These are phyloP conservation scores for Oemleria cerasiformis DNA, from an alignment of 306 rosid genomes.

Conservation along the genomic window DNA sequence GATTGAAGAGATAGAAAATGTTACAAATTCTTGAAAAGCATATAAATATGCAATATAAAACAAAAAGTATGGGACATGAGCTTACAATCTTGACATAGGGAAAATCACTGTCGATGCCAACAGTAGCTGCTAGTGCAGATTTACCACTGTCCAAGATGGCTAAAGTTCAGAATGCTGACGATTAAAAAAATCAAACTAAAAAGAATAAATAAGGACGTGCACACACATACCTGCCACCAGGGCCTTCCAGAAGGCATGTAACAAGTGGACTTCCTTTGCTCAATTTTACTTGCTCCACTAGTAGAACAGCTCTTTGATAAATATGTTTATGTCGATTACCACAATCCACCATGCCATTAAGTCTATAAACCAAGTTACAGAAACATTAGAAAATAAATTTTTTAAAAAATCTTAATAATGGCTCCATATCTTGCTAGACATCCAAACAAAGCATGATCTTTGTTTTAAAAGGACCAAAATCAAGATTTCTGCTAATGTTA, in stretches of 20 bases:
- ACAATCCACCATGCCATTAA: constrained; percentile 84
- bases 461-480: background rate
- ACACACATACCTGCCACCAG: constrained; percentile 75
- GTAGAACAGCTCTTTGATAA: constrained; percentile 72
- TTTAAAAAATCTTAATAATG: background rate
- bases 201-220: background rate
- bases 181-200: constrained; percentile 20
- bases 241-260: constrained; percentile 93
- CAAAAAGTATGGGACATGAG: constrained; percentile 17
- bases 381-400: background rate
- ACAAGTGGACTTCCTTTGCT: constrained; percentile 94
- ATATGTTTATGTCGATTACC: constrained; percentile 83
- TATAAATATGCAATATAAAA: background rate
- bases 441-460: background rate
- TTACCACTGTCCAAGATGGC: constrained; percentile 73
- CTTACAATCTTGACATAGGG: constrained; percentile 98
- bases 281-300: constrained; percentile 94
- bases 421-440: background rate
- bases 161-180: constrained; percentile 31
- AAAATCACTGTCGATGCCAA: constrained; percentile 95
- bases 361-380: constrained; percentile 48
- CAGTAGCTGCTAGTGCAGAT: constrained; percentile 89
- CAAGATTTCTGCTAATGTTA: background rate
- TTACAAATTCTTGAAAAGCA: constrained; percentile 19
- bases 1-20: background rate